Evolutionary conservation across 108 stramenopile genomes (phyloP), one percentile per base, ranked within the genome.

Genomic region (Conticribra weissflogii): DNA sequence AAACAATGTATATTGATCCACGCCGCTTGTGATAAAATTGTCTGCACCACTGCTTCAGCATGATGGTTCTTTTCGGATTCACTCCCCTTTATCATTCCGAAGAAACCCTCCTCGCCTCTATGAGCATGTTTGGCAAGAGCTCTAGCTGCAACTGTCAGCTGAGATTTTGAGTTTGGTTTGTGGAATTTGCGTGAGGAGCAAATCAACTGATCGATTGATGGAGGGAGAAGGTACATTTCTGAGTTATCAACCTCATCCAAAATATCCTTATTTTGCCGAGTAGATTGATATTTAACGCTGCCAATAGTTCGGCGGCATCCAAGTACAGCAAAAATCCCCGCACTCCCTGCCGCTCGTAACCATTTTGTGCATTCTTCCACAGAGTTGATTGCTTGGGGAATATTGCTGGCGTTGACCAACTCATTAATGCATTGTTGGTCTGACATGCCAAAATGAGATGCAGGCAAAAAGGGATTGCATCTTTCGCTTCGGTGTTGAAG

Each of bases 41-140:
- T 24, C n/a, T 47, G 33, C 7, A 83, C 27, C 2, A 83, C 47
- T 12, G 17, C 14, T 0, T 50, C 58, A 0, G 79, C 73, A 51
- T 62, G 31, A 12, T 66, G 22, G 32, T 84, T 84, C 47, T 81
- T 74, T 16, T 16, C 28, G 18, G 66, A 17, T 29, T 56, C 56
- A 29, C 53, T 51, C 44, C 83, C 83, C 29, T 49, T 76, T 7
- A 63, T 24, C 1, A 54, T 52, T 7, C 83, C 83, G 52, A 81
- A 84, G 59, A 81, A 84, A 33, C 48, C 24, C 24, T 59, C 70
- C 12, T 36, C 21, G 3, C 74, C 79, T 22, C 83, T 67, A 68
- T 80, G 74, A n/a, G 83, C 79, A 64, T 84, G 83, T 56, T 84
- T 84, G 36, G 79, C 45, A 22, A 74, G 44, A 28, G 79, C 83